Percentiles rank a stretch among this genome's conserved stretches.
Evolutionary conservation across 2,329 filamentous ascomycete species (phyloP).

Genomic region (Acrocalymma vagum): DNA sequence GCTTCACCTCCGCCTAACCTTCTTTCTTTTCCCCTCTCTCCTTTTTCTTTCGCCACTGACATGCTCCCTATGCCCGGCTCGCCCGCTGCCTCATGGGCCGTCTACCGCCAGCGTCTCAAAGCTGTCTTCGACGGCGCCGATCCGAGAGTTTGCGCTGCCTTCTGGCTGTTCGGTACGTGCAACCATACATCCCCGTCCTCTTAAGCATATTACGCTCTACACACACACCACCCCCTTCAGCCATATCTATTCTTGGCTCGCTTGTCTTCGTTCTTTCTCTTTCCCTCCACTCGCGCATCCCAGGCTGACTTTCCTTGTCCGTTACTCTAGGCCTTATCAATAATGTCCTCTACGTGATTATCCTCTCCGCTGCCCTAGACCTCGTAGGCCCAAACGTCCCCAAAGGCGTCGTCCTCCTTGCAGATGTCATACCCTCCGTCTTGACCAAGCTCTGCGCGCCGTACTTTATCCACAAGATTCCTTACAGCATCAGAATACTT

Average conservation of each 20-base stretch:
- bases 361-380: slow-evolving; percentile 93
- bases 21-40: slow-evolving; percentile 9
- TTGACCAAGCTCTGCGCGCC: slow-evolving; percentile 86
- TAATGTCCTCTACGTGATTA: slow-evolving; percentile 97
- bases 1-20: no score
- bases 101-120: slow-evolving; percentile 72
- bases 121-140: slow-evolving; percentile 73
- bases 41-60: slow-evolving; percentile 39
- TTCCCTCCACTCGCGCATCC: not conserved
- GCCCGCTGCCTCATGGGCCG: slow-evolving; percentile 74
- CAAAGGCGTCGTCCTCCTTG: slow-evolving; percentile 91
- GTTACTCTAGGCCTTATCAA: slow-evolving; percentile 87
- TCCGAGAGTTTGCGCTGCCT: slow-evolving; percentile 76
- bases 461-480: slow-evolving; percentile 90
- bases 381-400: slow-evolving; percentile 87
- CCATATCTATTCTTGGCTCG: not conserved
- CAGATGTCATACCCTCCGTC: slow-evolving; percentile 91
- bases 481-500: slow-evolving; percentile 79
- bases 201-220: not conserved
- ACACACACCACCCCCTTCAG: not conserved
- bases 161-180: slow-evolving; percentile 88
- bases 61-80: slow-evolving; percentile 66
- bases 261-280: not conserved
- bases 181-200: slow-evolving; percentile 2
- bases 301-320: slow-evolving; percentile 7